phyloP scores from a whole-genome alignment of 139 green algal species.

The Astrephomene gubernaculifera region DNA sequence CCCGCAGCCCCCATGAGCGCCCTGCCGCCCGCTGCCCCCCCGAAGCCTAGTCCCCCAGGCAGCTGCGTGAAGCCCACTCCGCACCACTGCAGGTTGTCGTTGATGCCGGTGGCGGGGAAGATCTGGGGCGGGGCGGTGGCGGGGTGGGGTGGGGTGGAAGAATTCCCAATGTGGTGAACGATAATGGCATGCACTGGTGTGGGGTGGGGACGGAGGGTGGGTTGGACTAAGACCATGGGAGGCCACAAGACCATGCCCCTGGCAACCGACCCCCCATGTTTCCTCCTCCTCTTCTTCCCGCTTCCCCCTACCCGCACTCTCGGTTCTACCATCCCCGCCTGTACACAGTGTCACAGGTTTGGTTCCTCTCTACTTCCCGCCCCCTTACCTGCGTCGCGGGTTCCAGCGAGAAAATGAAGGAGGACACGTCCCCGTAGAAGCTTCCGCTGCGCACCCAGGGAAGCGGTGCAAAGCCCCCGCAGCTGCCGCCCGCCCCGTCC shows the following conservation, averaged over 20 bases:
- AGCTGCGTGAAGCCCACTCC: constrained; percentile 69
- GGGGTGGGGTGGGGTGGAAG: background rate
- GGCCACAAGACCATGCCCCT: no score
- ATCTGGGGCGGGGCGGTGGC: constrained; percentile 32
- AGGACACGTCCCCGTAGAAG: constrained; percentile 67
- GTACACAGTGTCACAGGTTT: no score
- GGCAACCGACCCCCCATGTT: no score
- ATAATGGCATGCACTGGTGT: no score
- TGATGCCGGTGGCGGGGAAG: constrained; percentile 61
- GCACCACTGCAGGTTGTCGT: constrained; percentile 80
- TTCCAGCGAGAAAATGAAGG: constrained; percentile 65
- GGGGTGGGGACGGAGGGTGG: no score
- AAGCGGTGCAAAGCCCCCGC: constrained; percentile 66
- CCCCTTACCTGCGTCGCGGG: constrained; percentile 43
- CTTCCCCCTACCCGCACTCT: no score
- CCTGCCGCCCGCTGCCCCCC: constrained; percentile 47
- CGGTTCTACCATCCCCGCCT: no score
- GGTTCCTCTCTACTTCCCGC: no score
- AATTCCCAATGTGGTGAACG: no score
- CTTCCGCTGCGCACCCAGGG: constrained; percentile 64
- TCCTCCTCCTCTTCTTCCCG: no score
- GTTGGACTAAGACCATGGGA: no score
- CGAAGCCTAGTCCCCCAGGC: constrained; percentile 65
- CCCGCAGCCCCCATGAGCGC: no score
- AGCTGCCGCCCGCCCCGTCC: constrained; percentile 58